Percentiles rank a stretch among this genome's conserved stretches.
phyloP scores from a whole-genome alignment of 352 stramenopile genomes.

The Pythium oligandrum region DNA sequence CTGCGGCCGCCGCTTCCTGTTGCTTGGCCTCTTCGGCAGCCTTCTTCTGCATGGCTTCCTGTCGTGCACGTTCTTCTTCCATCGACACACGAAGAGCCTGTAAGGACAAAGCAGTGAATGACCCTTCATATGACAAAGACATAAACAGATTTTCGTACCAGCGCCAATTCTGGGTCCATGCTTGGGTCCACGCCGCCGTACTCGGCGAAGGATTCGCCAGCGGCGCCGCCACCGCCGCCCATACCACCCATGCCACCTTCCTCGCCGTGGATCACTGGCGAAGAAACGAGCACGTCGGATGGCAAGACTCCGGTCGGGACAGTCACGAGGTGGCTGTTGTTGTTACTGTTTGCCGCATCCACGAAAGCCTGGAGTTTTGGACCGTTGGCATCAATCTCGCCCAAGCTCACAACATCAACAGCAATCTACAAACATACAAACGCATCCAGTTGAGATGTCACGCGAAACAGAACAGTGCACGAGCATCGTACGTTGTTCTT shows the following conservation, averaged over 20 bases:
- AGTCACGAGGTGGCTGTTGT: conserved; percentile 94
- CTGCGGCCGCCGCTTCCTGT: conserved; percentile 21
- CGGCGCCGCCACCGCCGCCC: conserved; percentile 26
- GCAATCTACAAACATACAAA: conserved; percentile 68
- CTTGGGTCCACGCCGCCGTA: conserved; percentile 97
- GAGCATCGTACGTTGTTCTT: conserved; percentile 94
- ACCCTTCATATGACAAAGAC: neutral
- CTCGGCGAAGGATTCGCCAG: conserved; percentile 84
- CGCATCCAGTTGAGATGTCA: neutral
- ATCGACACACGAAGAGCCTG: conserved; percentile 95
- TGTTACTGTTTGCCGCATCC: conserved; percentile 92
- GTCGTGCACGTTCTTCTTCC: conserved; percentile 96
- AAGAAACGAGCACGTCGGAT: conserved; percentile 96
- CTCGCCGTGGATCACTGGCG: conserved; percentile 91
- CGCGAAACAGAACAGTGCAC: neutral
- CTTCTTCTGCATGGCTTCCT: conserved; percentile 92
- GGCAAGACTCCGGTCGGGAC: conserved; percentile 96
- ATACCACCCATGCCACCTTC: conserved; percentile 52
- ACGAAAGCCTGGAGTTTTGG: conserved; percentile 88
- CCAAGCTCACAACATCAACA: conserved; percentile 97
- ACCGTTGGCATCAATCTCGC: conserved; percentile 91
- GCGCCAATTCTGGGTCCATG: conserved; percentile 98
- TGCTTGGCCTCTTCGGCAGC: conserved; percentile 64
- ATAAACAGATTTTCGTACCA: conserved; percentile 58
- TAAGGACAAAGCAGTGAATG: neutral